A percentile compares a stretch with the other conserved stretches of the same genome.
Evolutionary conservation across 208 protist species (phyloP).

Genomic region (Porcisia hertigi): DNA sequence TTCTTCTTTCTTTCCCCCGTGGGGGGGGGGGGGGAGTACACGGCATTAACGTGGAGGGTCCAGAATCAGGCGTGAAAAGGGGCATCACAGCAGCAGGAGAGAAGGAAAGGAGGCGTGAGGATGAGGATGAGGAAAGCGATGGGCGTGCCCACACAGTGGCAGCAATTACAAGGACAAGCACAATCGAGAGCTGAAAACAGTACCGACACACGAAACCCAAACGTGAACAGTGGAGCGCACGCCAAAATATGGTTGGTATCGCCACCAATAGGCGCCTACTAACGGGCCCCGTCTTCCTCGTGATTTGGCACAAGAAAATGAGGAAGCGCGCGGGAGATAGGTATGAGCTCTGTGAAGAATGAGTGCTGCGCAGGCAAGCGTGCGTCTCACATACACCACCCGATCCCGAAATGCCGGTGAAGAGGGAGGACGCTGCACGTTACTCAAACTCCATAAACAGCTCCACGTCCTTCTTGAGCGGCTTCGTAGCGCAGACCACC

Average conservation of each 20-base stretch:
- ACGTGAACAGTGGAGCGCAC: neutral
- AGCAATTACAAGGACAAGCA: neutral
- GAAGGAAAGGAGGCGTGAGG: neutral
- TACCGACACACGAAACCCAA: neutral
- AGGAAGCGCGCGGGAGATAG: neutral
- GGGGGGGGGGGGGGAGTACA: neutral
- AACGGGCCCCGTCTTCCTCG: neutral
- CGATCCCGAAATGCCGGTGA: neutral
- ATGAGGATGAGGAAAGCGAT: neutral
- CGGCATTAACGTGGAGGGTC: neutral
- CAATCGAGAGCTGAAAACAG: neutral
- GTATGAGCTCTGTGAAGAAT: neutral
- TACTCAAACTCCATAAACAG: conserved; percentile 64
- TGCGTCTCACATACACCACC: neutral
- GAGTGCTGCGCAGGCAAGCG: neutral
- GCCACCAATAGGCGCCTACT: neutral
- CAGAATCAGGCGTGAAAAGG: too few relatives aligned
- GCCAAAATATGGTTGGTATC: neutral
- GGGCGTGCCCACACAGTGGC: neutral
- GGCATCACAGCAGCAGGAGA: neutral
- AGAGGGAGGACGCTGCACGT: too few relatives aligned
- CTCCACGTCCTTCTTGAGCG: conserved; percentile 67
- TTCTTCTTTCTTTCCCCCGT: neutral
- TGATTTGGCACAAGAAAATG: neutral
- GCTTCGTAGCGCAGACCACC: conserved; percentile 69